phyloP scores from a whole-genome alignment of 495 filamentous ascomycete species.

The Podospora bellae-mahoneyi region DNA sequence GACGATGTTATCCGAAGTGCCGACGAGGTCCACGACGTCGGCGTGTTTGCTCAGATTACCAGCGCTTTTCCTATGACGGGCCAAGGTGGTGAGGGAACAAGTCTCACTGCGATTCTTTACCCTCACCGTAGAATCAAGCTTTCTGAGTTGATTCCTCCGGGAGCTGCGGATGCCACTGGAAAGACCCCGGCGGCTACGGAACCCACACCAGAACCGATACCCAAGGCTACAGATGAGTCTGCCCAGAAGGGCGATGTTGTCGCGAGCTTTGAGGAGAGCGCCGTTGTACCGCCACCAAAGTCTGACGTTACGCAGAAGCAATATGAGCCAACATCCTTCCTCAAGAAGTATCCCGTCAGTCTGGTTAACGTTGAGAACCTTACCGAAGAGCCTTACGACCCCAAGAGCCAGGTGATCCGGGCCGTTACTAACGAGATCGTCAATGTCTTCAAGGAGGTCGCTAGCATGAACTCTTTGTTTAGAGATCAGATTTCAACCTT shows the following conservation, averaged over 20 bases:
- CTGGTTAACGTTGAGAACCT: slow-evolving; percentile 94
- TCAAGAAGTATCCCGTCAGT: slow-evolving; percentile 84
- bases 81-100: slow-evolving; percentile 50
- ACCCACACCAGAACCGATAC: slow-evolving; percentile 54
- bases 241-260: slow-evolving; percentile 82
- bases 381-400: slow-evolving; percentile 80
- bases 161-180: slow-evolving; percentile 33
- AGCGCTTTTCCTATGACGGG: slow-evolving; percentile 75
- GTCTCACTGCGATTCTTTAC: slow-evolving; percentile 88
- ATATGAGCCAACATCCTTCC: slow-evolving; percentile 87
- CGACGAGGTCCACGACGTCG: slow-evolving; percentile 89
- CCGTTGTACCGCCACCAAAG: slow-evolving; percentile 42
- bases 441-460: slow-evolving; percentile 96
- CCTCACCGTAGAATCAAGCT: slow-evolving; percentile 94
- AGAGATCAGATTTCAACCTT: slow-evolving; percentile 96
- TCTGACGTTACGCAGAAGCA: slow-evolving; percentile 48
- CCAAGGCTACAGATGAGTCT: slow-evolving; percentile 42
- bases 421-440: slow-evolving; percentile 96
- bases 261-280: slow-evolving; percentile 90
- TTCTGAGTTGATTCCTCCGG: slow-evolving; percentile 69
- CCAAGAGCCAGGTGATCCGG: slow-evolving; percentile 77
- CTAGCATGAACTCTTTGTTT: slow-evolving; percentile 89
- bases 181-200: slow-evolving; percentile 42
- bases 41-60: slow-evolving; percentile 96
- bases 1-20: slow-evolving; percentile 83